phyloP scores from a whole-genome alignment of 139 green algal species.

The Axilococcus clingmanii region DNA sequence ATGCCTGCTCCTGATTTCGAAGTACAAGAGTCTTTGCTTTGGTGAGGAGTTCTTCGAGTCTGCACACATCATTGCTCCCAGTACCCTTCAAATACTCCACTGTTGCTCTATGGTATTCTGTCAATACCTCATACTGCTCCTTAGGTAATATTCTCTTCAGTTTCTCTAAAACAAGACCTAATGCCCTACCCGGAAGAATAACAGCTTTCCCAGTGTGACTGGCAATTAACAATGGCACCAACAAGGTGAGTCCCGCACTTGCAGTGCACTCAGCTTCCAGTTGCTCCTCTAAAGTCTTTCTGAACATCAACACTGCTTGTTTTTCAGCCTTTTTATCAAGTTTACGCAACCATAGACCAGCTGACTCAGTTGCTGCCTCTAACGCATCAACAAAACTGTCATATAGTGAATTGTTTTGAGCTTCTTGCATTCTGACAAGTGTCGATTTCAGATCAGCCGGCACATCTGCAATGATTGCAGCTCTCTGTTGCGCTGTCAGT shows the following conservation, averaged over 20 bases:
- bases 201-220: constrained; percentile 25
- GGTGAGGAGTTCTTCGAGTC: not conserved
- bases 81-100: constrained; percentile 2
- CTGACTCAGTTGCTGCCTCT: constrained; percentile 31
- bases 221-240: constrained; percentile 52
- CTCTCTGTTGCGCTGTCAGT: constrained; percentile 9
- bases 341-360: constrained; percentile 43
- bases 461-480: not conserved
- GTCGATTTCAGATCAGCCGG: not conserved
- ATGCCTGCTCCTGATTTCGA: no score
- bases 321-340: constrained; percentile 75
- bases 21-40: not conserved
- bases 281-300: constrained; percentile 16
- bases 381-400: no score
- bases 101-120: constrained; percentile 14
- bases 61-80: not conserved
- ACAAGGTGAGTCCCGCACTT: constrained; percentile 48
- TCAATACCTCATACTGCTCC: constrained; percentile 8
- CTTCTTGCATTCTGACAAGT: no score
- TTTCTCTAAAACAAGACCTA: constrained; percentile 23
- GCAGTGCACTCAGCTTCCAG: constrained; percentile 32
- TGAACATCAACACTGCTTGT: constrained; percentile 19
- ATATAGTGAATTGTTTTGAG: no score
- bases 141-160: constrained; percentile 48
- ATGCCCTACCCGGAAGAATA: constrained; percentile 45